Conservation (phyloP, 257 asterid genomes). For the Solanum medicagineum region DNA sequence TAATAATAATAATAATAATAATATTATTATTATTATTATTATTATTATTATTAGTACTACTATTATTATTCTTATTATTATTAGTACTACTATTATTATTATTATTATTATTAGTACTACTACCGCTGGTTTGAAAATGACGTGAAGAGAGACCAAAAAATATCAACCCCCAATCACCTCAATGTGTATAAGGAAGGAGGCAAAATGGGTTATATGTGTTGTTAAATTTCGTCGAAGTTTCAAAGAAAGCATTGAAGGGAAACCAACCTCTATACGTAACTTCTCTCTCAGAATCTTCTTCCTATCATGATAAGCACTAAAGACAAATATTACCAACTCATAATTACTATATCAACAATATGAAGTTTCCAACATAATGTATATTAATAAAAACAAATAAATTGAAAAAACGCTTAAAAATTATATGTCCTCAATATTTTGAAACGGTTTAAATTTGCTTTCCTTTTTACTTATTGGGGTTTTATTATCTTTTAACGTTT, state of each 20-base stretch:
- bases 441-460: too few relatives aligned
- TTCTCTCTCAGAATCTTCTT: not conserved
- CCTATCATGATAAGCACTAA: not conserved
- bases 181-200: not conserved
- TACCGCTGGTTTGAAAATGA: not conserved
- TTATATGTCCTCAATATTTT: too few relatives aligned
- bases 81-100: too few relatives aligned
- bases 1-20: too few relatives aligned
- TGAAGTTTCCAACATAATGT: too few relatives aligned
- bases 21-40: fast-evolving
- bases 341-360: not conserved
- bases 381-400: too few relatives aligned
- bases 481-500: too few relatives aligned
- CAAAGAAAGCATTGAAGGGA: not conserved
- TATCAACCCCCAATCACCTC: not conserved
- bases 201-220: not conserved
- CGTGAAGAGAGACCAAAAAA: not conserved
- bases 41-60: too few relatives aligned
- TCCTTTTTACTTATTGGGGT: too few relatives aligned
- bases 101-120: too few relatives aligned
- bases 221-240: not conserved
- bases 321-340: not conserved
- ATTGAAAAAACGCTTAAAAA: too few relatives aligned
- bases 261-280: not conserved
- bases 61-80: too few relatives aligned